Percentiles rank a stretch among this genome's conserved stretches.
Evolutionary conservation across 305 asterid species (phyloP).

Genomic region (Fraxinus velutina): DNA sequence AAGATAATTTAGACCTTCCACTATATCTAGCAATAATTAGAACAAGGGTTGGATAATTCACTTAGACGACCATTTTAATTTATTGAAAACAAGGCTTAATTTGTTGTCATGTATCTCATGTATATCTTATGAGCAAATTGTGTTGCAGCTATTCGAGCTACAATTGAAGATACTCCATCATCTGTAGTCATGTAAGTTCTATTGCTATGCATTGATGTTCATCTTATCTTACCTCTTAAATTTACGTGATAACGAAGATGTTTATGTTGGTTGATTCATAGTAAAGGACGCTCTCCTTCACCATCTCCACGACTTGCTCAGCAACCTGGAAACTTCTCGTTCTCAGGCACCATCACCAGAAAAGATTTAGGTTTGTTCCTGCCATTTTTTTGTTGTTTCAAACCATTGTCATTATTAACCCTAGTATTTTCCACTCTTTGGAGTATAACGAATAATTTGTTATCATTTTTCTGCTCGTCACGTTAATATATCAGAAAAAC

Average conservation of each 20-base stretch:
- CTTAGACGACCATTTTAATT: not conserved
- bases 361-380: not conserved
- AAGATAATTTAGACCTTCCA: not conserved
- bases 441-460: not conserved
- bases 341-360: not conserved
- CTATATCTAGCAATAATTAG: not conserved
- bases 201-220: not conserved
- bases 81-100: constrained; percentile 4
- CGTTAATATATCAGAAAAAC: constrained; percentile 43
- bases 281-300: not conserved
- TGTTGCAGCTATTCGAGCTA: not conserved
- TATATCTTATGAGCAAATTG: not conserved
- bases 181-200: not conserved
- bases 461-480: not conserved
- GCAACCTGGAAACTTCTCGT: not conserved
- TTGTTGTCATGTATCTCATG: not conserved
- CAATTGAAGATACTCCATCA: not conserved
- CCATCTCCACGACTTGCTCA: not conserved
- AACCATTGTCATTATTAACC: not conserved
- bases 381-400: not conserved
- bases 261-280: not conserved
- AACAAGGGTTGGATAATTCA: not conserved
- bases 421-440: not conserved
- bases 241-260: not conserved
- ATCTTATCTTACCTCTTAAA: not conserved